Percentiles rank a stretch among this genome's conserved stretches.
These are phyloP conservation scores for Coemansia sp. DNA, from an alignment of 192 early-diverging fungal species.

Conservation along the genomic window DNA sequence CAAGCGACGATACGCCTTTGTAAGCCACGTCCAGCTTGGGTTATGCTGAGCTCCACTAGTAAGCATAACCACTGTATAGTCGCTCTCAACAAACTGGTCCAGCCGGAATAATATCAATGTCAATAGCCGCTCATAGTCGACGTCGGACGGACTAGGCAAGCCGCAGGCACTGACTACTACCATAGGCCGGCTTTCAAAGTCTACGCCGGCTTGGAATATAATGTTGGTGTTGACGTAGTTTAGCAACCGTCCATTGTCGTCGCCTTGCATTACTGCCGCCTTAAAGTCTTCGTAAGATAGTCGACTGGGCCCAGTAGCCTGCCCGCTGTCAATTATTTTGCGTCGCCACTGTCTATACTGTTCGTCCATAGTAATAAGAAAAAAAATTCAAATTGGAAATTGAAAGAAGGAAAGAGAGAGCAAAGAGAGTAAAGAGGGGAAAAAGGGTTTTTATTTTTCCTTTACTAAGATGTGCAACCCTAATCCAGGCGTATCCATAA, in stretches of 20 bases:
- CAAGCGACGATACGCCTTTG: conserved; percentile 77
- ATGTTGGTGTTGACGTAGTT: conserved; percentile 50
- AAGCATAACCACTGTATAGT: conserved; percentile 89
- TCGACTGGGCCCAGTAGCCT: not conserved
- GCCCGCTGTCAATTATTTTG: conserved; percentile 1
- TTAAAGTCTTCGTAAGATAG: conserved; percentile 37
- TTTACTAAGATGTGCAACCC: not conserved
- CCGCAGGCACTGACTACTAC: conserved; percentile 84
- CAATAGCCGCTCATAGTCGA: conserved; percentile 82
- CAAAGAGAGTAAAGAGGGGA: not conserved
- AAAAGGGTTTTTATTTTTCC: not conserved
- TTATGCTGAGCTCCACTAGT: conserved; percentile 71
- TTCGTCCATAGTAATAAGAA: conserved; percentile 34
- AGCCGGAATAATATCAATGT: conserved; percentile 65
- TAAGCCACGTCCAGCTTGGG: conserved; percentile 83
- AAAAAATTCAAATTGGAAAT: conserved; percentile 4
- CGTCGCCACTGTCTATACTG: conserved; percentile 46
- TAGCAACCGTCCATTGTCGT: conserved; percentile 45
- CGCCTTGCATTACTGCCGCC: conserved; percentile 41
- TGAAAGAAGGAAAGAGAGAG: not conserved
- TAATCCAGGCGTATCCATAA: conserved; percentile 20
- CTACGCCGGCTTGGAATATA: conserved; percentile 69
- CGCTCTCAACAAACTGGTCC: conserved; percentile 85
- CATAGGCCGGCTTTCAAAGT: conserved; percentile 82
- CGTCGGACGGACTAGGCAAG: conserved; percentile 70